Conservation (phyloP, 1,139 yeast species). For the Hyphopichia burtonii region DNA sequence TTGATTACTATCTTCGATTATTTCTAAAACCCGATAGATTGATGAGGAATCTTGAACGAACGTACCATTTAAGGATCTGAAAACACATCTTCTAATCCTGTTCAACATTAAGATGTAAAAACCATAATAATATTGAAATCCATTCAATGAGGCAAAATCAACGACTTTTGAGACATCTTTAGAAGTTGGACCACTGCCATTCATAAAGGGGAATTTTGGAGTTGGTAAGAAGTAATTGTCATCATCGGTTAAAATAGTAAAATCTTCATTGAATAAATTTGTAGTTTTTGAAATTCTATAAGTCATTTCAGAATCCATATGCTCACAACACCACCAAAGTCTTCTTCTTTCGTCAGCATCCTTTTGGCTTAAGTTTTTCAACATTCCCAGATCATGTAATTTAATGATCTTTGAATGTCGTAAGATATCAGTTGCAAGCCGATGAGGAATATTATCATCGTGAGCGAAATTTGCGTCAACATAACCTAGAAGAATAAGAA, state of each 20-base stretch:
- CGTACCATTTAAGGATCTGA: constrained; percentile 17
- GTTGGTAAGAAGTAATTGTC: constrained; percentile 12
- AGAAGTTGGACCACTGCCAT: not conserved
- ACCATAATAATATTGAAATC: constrained; percentile 12
- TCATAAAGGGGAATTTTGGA: constrained; percentile 9
- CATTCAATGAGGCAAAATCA: constrained; percentile 1
- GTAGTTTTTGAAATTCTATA: constrained; percentile 20
- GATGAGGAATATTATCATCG: constrained; percentile 22
- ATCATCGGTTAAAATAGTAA: constrained; percentile 17
- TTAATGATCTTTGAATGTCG: constrained; percentile 22
- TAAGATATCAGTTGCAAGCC: constrained; percentile 18
- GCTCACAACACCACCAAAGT: constrained; percentile 23
- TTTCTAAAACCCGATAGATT: not conserved
- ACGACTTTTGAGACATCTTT: not conserved
- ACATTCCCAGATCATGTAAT: constrained; percentile 15
- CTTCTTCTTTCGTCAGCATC: constrained; percentile 13
- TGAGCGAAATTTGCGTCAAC: constrained; percentile 23
- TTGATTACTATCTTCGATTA: constrained; percentile 10
- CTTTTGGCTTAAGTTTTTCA: constrained; percentile 7
- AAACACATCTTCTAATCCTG: constrained; percentile 20
- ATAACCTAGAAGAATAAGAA: constrained; percentile 19
- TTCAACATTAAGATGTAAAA: constrained; percentile 15
- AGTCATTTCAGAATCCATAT: constrained; percentile 19
- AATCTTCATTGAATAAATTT: constrained; percentile 13
- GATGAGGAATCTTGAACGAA: not conserved